Percentiles rank a stretch among this genome's conserved stretches.
Evolutionary conservation across 2,329 filamentous ascomycete genomes (phyloP).

Genomic region (Cladosporium oxysporum): DNA sequence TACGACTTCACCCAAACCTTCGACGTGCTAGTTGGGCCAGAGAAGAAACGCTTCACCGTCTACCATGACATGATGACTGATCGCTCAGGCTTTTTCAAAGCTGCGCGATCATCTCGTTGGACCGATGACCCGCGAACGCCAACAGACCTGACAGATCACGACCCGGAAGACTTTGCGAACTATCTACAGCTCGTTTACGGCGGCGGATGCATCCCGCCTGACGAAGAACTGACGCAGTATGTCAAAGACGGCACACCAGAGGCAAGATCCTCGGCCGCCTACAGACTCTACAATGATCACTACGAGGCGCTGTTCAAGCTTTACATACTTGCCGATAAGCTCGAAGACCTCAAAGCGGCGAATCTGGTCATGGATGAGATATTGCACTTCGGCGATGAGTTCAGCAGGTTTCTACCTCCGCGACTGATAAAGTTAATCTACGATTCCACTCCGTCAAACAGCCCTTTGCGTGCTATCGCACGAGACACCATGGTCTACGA

Average conservation of each 20-base stretch:
- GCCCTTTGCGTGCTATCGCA: background rate
- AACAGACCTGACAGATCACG: background rate
- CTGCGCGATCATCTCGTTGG: background rate
- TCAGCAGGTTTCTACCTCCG: background rate
- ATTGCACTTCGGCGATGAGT: background rate
- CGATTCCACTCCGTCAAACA: background rate
- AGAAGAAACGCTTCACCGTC: background rate
- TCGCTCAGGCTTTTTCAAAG: background rate
- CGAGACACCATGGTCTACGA: background rate
- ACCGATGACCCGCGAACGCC: background rate
- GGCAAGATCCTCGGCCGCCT: too few species aligned
- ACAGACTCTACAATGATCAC: too few species aligned
- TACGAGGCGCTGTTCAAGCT: background rate
- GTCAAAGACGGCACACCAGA: too few species aligned
- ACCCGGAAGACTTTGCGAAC: background rate
- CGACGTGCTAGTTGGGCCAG: background rate
- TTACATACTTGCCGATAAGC: conserved; percentile 21
- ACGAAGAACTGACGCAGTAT: background rate
- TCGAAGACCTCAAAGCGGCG: background rate
- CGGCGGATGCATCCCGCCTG: background rate
- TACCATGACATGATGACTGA: background rate
- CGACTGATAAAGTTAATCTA: background rate
- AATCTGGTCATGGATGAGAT: conserved; percentile 14
- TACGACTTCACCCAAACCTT: background rate
- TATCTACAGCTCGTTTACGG: background rate